A percentile compares a stretch with the other conserved stretches of the same genome.
These are phyloP conservation scores for Neotropicomus parvogracilis DNA, from an alignment of 1,284 basidiomycete genomes.

Conservation along the genomic window DNA sequence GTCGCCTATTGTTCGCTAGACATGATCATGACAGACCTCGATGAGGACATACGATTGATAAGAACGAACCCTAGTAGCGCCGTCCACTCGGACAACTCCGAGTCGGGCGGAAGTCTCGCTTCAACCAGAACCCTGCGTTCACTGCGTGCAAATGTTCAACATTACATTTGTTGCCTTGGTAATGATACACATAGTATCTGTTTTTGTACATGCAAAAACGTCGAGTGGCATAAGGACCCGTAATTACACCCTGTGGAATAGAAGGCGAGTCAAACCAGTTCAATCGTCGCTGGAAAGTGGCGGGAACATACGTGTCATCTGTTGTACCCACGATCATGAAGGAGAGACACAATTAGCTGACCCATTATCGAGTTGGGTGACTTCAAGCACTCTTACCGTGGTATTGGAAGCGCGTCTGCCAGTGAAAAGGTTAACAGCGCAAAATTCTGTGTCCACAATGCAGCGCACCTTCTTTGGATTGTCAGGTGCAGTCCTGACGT, in stretches of 20 bases:
- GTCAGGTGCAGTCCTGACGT: constrained; percentile 72
- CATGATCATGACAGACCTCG: background rate
- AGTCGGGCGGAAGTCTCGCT: background rate
- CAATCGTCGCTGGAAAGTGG: background rate
- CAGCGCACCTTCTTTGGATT: constrained; percentile 78
- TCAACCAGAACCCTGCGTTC: background rate
- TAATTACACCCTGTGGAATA: constrained; percentile 21
- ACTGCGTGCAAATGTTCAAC: background rate
- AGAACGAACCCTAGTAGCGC: no score
- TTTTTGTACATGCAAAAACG: constrained; percentile 21
- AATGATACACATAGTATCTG: constrained; percentile 22
- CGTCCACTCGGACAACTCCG: background rate
- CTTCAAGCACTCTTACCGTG: constrained; percentile 48
- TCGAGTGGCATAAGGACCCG: constrained; percentile 2
- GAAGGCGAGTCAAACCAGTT: background rate
- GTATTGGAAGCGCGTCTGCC: constrained; percentile 71
- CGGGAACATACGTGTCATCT: constrained; percentile 43
- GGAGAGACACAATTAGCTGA: constrained; percentile 15
- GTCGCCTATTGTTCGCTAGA: background rate
- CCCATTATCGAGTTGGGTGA: background rate
- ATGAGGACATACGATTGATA: no score
- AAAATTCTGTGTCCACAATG: background rate
- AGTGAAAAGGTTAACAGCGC: constrained; percentile 15
- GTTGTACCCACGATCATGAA: constrained; percentile 1
- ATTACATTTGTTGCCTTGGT: constrained; percentile 9